These are phyloP conservation scores for Exophiala xenobiotica DNA, from an alignment of 2,329 filamentous ascomycete species.

Conservation along the genomic window DNA sequence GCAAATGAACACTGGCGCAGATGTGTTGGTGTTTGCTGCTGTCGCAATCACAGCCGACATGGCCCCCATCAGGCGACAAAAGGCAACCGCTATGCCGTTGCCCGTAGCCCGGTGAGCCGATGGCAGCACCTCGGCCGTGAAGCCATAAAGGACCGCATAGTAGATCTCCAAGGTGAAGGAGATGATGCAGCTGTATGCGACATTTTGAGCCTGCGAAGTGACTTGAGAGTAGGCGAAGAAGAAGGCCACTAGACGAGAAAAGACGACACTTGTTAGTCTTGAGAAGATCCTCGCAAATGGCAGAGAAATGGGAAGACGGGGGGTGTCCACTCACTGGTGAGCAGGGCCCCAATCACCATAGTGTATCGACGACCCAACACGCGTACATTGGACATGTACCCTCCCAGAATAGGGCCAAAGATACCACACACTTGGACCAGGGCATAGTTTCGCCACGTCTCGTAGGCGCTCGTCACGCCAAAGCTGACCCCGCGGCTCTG, in stretches of 20 bases:
- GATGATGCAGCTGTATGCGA: slow-evolving; percentile 67
- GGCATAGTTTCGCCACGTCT: slow-evolving; percentile 76
- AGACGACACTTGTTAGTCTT: too few species aligned
- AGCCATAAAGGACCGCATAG: slow-evolving; percentile 65
- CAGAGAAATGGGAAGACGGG: slow-evolving; percentile 67
- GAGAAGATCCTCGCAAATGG: too few species aligned
- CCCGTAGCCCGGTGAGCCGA: slow-evolving; percentile 70
- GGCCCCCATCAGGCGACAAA: slow-evolving; percentile 72
- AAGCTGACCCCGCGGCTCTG: slow-evolving; percentile 64
- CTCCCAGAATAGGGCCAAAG: slow-evolving; percentile 70
- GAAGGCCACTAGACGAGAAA: slow-evolving; percentile 51
- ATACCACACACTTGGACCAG: slow-evolving; percentile 72
- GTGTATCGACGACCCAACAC: slow-evolving; percentile 70
- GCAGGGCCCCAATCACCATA: slow-evolving; percentile 59
- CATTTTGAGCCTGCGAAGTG: slow-evolving; percentile 58
- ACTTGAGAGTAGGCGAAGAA: slow-evolving; percentile 74
- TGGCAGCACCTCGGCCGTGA: slow-evolving; percentile 54
- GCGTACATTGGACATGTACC: slow-evolving; percentile 67
- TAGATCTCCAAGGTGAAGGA: slow-evolving; percentile 69
- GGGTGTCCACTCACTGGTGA: slow-evolving; percentile 54
- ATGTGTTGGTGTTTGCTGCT: slow-evolving; percentile 26
- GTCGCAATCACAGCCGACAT: slow-evolving; percentile 56
- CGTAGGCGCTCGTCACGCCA: slow-evolving; percentile 68
- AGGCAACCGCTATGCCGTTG: slow-evolving; percentile 68
- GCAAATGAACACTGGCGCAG: slow-evolving; percentile 38